Conservation (phyloP, 1,139 yeast species). For the Pichia sp. region DNA sequence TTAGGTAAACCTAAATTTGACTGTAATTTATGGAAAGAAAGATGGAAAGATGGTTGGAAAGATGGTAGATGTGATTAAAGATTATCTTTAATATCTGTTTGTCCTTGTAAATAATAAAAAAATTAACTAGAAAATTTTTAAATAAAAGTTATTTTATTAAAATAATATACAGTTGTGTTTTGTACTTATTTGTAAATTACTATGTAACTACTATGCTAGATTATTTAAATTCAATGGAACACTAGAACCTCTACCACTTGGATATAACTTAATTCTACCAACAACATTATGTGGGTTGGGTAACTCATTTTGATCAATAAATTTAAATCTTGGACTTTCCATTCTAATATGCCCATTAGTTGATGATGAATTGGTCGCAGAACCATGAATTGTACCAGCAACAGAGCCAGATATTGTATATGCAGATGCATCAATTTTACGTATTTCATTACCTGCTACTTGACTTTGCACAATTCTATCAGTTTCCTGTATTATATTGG, state of each 20-base stretch:
- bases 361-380: conserved; percentile 8
- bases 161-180: not conserved
- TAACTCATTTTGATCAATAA: conserved; percentile 58
- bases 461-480: conserved; percentile 39
- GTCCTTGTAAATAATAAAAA: not conserved
- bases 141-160: too few species aligned
- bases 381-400: conserved; percentile 11
- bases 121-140: not conserved
- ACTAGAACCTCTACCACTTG: conserved; percentile 93
- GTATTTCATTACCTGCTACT: conserved; percentile 42
- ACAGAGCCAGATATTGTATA: conserved; percentile 41
- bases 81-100: not conserved
- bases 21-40: conserved; percentile 82
- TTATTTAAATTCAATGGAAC: conserved; percentile 70
- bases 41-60: conserved; percentile 86
- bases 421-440: conserved; percentile 52
- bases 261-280: conserved; percentile 69
- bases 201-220: conserved; percentile 11
- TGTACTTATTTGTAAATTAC: too few species aligned
- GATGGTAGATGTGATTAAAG: conserved; percentile 34
- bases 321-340: conserved; percentile 72
- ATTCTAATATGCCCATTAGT: conserved; percentile 31
- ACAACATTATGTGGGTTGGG: conserved; percentile 82
- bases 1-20: conserved; percentile 82
- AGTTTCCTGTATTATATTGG: conserved; percentile 17